These are phyloP conservation scores for Schizophyllum commune DNA, from an alignment of 1,284 basidiomycete genomes.

Conservation along the genomic window DNA sequence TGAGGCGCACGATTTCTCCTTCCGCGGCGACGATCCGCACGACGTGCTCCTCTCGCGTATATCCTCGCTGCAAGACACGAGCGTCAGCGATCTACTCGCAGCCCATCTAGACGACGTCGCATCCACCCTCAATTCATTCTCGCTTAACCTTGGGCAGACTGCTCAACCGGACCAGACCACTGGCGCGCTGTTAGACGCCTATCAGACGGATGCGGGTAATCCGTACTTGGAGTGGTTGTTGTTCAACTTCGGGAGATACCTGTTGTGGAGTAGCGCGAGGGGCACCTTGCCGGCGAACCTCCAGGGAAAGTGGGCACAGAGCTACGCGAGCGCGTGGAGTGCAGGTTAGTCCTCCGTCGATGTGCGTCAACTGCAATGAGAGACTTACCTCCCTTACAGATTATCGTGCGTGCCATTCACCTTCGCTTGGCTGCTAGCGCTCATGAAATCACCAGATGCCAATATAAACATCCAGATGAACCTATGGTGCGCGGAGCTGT, in stretches of 20 bases:
- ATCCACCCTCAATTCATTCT: conserved; percentile 34
- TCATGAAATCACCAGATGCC: conserved; percentile 36
- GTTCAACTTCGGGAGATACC: conserved; percentile 68
- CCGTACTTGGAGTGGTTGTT: conserved; percentile 64
- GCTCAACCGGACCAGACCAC: conserved; percentile 47
- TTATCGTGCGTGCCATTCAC: background rate
- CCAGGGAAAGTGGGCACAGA: conserved; percentile 30
- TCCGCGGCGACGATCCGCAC: conserved; percentile 57
- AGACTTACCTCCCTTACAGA: background rate
- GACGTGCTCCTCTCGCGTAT: conserved; percentile 34
- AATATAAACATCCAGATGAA: conserved; percentile 80
- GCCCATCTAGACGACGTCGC: conserved; percentile 45
- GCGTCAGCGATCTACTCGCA: conserved; percentile 26
- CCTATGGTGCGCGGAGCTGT: conserved; percentile 69
- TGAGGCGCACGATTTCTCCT: conserved; percentile 46
- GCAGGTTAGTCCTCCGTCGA: conserved; percentile 46
- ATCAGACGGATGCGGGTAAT: conserved; percentile 48
- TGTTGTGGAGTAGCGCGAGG: conserved; percentile 53
- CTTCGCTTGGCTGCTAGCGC: no score
- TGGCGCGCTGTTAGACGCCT: conserved; percentile 45
- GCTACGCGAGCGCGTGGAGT: background rate
- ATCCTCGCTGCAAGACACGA: conserved; percentile 15
- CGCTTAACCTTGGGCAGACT: conserved; percentile 51
- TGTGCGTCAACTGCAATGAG: background rate
- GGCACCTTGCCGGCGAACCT: conserved; percentile 61